These are phyloP conservation scores for Nannochloris sp. DNA, from an alignment of 139 green algal species.

Conservation along the genomic window DNA sequence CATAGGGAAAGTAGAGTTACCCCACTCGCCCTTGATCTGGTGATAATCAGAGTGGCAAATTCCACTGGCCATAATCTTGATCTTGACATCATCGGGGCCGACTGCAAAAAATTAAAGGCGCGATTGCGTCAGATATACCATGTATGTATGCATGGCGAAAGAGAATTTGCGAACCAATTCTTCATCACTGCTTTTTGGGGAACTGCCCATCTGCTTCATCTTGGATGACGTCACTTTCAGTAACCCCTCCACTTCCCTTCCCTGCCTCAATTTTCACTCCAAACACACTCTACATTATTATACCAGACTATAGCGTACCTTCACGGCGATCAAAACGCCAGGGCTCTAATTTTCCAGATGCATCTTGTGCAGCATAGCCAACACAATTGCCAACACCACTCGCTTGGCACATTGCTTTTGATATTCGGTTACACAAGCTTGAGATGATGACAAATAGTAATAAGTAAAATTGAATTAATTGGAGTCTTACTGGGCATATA, in stretches of 20 bases:
- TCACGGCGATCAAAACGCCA: conserved; percentile 43
- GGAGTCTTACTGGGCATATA: too few relatives aligned
- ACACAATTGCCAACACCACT: too few relatives aligned
- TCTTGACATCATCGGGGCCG: conserved; percentile 39
- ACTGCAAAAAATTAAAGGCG: background rate
- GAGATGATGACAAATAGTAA: too few relatives aligned
- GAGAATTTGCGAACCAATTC: background rate
- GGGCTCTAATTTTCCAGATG: conserved; percentile 36
- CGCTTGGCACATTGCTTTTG: too few relatives aligned
- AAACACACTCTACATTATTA: too few relatives aligned
- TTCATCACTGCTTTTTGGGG: background rate
- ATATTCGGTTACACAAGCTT: too few relatives aligned
- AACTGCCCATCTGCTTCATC: background rate
- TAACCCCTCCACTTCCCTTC: too few relatives aligned
- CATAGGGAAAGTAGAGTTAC: conserved; percentile 22
- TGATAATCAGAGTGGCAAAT: conserved; percentile 85
- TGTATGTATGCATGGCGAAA: too few relatives aligned
- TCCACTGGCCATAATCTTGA: conserved; percentile 48
- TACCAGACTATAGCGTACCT: too few relatives aligned
- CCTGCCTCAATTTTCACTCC: too few relatives aligned
- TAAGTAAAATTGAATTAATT: too few relatives aligned
- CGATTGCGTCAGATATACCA: background rate
- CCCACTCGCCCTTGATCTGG: conserved; percentile 61
- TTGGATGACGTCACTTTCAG: background rate
- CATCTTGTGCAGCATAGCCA: conserved; percentile 53